These are phyloP conservation scores for Carpinus fangiana DNA, from an alignment of 306 rosid species.

Conservation along the genomic window DNA sequence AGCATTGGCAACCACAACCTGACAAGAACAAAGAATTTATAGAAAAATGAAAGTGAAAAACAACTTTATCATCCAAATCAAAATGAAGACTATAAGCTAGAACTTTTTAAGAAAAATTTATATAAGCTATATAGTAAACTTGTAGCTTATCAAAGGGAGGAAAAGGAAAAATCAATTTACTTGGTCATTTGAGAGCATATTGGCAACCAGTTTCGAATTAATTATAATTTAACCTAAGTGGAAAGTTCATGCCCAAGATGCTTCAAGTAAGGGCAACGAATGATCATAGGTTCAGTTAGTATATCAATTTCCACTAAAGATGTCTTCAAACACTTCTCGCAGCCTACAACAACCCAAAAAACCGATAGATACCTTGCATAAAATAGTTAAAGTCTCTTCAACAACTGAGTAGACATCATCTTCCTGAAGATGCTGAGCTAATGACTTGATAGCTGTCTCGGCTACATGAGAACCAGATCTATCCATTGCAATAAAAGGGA, in stretches of 20 bases:
- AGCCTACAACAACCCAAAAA: not conserved
- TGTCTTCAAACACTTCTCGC: not conserved
- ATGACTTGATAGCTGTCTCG: constrained; percentile 68
- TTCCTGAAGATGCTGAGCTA: constrained; percentile 61
- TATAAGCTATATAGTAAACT: not conserved
- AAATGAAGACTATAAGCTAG: not conserved
- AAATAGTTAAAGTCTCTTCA: constrained; percentile 59
- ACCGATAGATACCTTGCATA: constrained; percentile 61
- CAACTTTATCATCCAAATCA: not conserved
- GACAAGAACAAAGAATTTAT: constrained; percentile 22
- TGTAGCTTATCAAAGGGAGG: not conserved
- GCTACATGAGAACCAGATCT: constrained; percentile 92
- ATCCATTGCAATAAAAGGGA: constrained; percentile 79
- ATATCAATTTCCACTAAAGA: not conserved
- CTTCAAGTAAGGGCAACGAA: not conserved
- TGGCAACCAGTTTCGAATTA: not conserved
- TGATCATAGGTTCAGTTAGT: not conserved
- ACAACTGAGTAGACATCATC: constrained; percentile 37
- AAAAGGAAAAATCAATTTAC: not conserved
- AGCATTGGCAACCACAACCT: constrained; percentile 65
- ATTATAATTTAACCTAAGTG: not conserved
- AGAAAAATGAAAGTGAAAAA: not conserved
- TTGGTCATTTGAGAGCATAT: not conserved
- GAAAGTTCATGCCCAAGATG: not conserved
- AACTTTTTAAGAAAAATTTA: not conserved